Evolutionary conservation across 495 filamentous ascomycete species (phyloP), one percentile per base, ranked within the genome.

Genomic region (Penicillium chermesinum): DNA sequence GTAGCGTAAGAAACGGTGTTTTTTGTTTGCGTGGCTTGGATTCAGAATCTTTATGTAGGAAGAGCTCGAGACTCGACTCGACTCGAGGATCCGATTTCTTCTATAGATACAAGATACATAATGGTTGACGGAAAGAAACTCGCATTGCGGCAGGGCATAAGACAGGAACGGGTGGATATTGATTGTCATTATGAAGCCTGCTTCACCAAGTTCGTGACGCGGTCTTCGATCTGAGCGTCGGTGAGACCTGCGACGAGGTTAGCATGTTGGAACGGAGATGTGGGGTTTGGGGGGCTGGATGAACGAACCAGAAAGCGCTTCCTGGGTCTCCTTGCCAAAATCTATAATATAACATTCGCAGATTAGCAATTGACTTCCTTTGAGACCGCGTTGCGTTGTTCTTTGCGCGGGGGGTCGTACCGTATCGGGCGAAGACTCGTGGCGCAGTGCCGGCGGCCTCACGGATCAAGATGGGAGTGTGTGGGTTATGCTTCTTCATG

Each of bases 401-500:
- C 2, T 15, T 32, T 20, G 27, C 20, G 5, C 34, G 35, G 15
- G 39, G 6, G 49, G 21, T 41, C 87, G 55, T 68, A 96, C 91
- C 91, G 61, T 91, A 98, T 83, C 93, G 76, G 51, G 94, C 90
- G 67, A 85, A 97, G 37, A 98, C 85, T 59, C 79, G 84, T 35
- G 93, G 91, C 62, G 86, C 69, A 35, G 82, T 87, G 51, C 84
- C 88, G 41, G 78, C 65, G 25, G 94, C 93, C 71, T 98, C 94
- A 54, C 93, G 87, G 42, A 98, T 79, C 76, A 98, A 72, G 69
- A 98, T 97, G 40, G 93, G 93, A 35, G 81, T 95, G 66, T 89
- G 72, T 8, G 93, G 93, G 73, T 98, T 97, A 76, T 93, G 84
- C 79, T 95, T 94, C 81, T 98, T 98, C 91, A 98, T 97, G 57